Evolutionary conservation across 2,329 filamentous ascomycete genomes (phyloP), one percentile per base, ranked within the genome.

Genomic region (Aspergillus pseudonomiae): DNA sequence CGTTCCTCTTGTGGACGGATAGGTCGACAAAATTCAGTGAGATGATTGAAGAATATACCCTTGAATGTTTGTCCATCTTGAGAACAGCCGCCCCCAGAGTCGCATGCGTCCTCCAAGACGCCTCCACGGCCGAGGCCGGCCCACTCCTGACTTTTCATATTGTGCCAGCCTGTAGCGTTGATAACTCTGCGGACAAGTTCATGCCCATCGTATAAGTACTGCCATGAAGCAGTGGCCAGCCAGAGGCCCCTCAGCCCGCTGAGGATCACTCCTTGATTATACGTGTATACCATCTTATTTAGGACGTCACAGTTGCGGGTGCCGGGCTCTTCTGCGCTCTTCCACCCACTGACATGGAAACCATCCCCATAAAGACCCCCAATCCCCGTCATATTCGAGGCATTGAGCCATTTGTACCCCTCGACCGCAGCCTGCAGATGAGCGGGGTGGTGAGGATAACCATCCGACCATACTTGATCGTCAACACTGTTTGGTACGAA

Each of bases 51-150:
- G 82, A 94, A 97, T 62, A 97, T 94, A 32, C 92, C 91, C 77
- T 97, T 98, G 86, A 97, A 97, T 0, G 92, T 93, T 71, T 97
- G 94, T 0, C 85, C 86, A 70, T 98, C 86, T 75, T 97, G 93
- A 21, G 88, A 93, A 76, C 94, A 97, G 48, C 81, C 84, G 3
- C 87, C 92, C 21, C 80, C 80, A 2, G 88, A 86, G 75, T 98
- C 94, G 74, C 94, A 97, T 41, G 84, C 79, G 55, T 98, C 94
- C 75, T 97, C 93, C 48, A 98, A 78, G 32, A 97, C 86, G 2
- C 94, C 94, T 21, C 86, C 86, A 5, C 91, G 86, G 30, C 94
- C 94, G 0, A 97, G 83, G 0, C 93, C 92, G 45, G 84, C 81
- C 92, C 92, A 96, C 12, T 77, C 30, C 84, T 75, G 60, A 72